phyloP scores from a whole-genome alignment of 768 basidiomycete genomes.

The Hericium rajendrae region DNA sequence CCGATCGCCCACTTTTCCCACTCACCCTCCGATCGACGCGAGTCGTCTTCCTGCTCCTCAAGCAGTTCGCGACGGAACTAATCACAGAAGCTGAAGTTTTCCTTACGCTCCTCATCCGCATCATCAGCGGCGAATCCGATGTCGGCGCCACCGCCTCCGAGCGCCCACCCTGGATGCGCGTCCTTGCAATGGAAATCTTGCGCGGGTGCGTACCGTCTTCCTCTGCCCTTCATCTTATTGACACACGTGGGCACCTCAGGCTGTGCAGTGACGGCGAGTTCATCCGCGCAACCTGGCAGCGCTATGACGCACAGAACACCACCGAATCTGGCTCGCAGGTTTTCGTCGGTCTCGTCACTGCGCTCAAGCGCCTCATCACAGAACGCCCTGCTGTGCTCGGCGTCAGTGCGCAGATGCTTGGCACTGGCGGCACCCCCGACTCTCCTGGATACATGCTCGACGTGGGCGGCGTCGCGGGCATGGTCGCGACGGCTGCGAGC shows the following conservation, averaged over 20 bases:
- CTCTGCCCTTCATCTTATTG: neutral
- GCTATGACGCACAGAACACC: conserved; percentile 5
- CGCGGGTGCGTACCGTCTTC: conserved; percentile 3
- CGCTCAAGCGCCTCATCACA: conserved; percentile 78
- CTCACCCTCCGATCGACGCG: conserved; percentile 85
- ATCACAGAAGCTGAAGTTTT: conserved; percentile 82
- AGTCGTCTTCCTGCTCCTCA: conserved; percentile 87
- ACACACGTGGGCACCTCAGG: neutral
- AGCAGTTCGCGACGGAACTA: conserved; percentile 80
- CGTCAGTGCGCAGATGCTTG: conserved; percentile 68
- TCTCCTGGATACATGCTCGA: conserved; percentile 43
- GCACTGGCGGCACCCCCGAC: conserved; percentile 45
- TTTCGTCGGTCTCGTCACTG: conserved; percentile 69
- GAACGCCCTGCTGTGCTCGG: conserved; percentile 86
- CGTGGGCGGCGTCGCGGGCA: conserved; percentile 63
- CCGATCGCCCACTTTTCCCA: conserved; percentile 77
- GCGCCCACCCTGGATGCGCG: conserved; percentile 13
- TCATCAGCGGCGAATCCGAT: conserved; percentile 51
- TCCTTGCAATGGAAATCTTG: conserved; percentile 14
- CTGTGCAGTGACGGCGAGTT: conserved; percentile 11
- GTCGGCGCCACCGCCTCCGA: conserved; percentile 38
- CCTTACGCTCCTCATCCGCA: conserved; percentile 59
- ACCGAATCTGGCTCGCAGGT: conserved; percentile 52
- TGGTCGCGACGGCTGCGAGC: conserved; percentile 76
- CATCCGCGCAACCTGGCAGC: conserved; percentile 11